Evolutionary conservation across 352 stramenopile species (phyloP).

Genomic region (Phytophthora europaea): DNA sequence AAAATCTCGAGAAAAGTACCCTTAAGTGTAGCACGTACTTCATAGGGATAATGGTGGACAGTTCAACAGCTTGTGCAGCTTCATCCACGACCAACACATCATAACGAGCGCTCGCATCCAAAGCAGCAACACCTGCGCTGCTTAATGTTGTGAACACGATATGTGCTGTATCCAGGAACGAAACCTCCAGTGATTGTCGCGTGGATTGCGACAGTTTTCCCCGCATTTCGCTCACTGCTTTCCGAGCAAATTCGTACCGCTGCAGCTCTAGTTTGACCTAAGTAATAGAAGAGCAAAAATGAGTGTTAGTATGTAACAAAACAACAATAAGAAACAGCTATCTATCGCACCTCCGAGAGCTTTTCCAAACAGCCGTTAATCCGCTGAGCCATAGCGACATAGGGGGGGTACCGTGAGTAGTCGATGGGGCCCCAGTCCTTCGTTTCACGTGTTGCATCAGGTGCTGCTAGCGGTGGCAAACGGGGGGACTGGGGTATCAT

Average conservation of each 20-base stretch:
- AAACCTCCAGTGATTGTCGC: conserved; percentile 86
- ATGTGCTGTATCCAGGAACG: conserved; percentile 91
- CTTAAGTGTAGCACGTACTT: conserved; percentile 61
- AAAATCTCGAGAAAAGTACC: conserved; percentile 4
- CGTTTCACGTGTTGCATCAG: conserved; percentile 16
- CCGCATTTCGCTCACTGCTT: conserved; percentile 66
- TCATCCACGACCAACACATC: conserved; percentile 91
- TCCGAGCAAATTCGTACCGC: conserved; percentile 81
- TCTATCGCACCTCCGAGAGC: conserved; percentile 65
- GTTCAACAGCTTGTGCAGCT: conserved; percentile 87
- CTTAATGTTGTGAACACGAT: conserved; percentile 95
- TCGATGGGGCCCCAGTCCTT: conserved; percentile 58
- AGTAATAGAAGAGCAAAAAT: conserved; percentile 5
- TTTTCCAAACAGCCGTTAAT: conserved; percentile 86
- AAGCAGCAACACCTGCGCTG: conserved; percentile 83
- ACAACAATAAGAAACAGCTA: neutral
- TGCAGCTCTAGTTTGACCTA: conserved; percentile 88
- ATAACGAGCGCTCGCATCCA: conserved; percentile 82
- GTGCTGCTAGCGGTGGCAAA: conserved; percentile 30
- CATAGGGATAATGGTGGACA: conserved; percentile 92
- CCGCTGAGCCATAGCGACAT: conserved; percentile 76
- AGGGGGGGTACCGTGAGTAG: conserved; percentile 77
- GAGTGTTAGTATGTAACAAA: conserved; percentile 12
- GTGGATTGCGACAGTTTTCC: conserved; percentile 74
- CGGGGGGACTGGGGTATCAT: conserved; percentile 48